Evolutionary conservation across 2,329 filamentous ascomycete species (phyloP), one percentile per base, ranked within the genome.

Genomic region (Trichoderma sp.): DNA sequence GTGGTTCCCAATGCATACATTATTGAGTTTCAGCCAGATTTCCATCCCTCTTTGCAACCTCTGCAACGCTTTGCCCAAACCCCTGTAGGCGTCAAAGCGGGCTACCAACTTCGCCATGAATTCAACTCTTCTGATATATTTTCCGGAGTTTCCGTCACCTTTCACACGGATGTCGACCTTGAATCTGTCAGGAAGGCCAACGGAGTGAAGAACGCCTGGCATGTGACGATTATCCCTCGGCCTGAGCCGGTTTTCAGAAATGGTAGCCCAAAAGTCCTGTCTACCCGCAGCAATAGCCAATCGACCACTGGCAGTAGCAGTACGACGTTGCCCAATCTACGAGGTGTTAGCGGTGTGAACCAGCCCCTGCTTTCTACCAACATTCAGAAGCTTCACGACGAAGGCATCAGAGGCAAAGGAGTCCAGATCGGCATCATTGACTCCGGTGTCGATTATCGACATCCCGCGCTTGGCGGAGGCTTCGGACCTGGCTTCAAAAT

Each of bases 361-460:
- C 39, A 43, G 39, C 39, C 39, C 39, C 18, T 43, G 3, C 16
- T 43, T 18, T n/a, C 39, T n/a, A n/a, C 39, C 39, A 43, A 43
- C 18, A 18, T 43, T 3, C 16, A 43, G 39, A 43, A 43, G 3
- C 39, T 43, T 43, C 39, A 43, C 18, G 39, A 43, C 5, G 16
- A 43, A n/a, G 39, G 39, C 7, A 43, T 32, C 11, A 34, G 49
- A 28, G 59, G 59, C 6, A 61, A 61, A 21, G 59, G 59, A 7
- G 43, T 61, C 14, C 49, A 61, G 7, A 61, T 61, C 24, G 59
- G 26, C 13, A 51, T 61, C 13, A 24, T 61, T 13, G 59, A 61
- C 51, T 34, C 59, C 16, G 59, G 59, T 14, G 49, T 61, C 49
- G 49, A 61, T 51, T 61, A 61, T 61, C 49, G 49, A n/a, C 59